Percentiles rank a stretch among this genome's conserved stretches.
These are phyloP conservation scores for Akanthomyces muscarius DNA, from an alignment of 2,329 filamentous ascomycete genomes.

Conservation along the genomic window DNA sequence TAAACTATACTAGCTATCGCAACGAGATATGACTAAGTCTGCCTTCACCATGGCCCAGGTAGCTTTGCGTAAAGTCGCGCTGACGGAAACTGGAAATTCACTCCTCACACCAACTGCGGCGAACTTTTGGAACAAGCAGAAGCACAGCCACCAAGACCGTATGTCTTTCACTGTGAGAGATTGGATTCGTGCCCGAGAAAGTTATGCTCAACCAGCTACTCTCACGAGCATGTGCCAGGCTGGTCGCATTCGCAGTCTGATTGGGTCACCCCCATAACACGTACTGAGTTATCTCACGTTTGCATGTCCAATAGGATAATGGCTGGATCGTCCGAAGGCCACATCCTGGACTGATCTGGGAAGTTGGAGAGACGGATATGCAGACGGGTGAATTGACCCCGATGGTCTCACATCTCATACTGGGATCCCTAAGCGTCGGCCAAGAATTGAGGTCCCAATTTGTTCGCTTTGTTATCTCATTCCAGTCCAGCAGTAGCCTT, in stretches of 20 bases:
- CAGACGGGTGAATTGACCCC: background rate
- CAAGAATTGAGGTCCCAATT: background rate
- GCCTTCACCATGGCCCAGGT: background rate
- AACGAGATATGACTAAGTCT: background rate
- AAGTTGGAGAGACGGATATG: background rate
- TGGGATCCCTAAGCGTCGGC: background rate
- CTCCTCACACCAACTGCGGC: background rate
- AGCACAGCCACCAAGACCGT: background rate
- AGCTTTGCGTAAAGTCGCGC: background rate
- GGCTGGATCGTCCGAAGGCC: background rate
- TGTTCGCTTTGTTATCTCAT: background rate
- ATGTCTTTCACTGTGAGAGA: background rate
- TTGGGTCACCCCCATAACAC: background rate
- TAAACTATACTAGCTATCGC: constrained; percentile 6
- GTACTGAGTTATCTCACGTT: background rate
- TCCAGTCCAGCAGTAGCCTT: background rate
- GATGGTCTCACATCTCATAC: background rate
- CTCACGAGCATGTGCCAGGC: background rate
- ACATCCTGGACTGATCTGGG: background rate
- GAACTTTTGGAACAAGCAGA: background rate
- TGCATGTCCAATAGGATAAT: background rate
- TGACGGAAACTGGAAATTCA: background rate
- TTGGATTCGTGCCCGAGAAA: background rate
- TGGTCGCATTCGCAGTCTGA: background rate
- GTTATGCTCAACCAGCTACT: background rate